Base-by-base conservation (phyloP, 192 early-diverging fungal genomes). In the Backusella liffmaniae region DNA sequence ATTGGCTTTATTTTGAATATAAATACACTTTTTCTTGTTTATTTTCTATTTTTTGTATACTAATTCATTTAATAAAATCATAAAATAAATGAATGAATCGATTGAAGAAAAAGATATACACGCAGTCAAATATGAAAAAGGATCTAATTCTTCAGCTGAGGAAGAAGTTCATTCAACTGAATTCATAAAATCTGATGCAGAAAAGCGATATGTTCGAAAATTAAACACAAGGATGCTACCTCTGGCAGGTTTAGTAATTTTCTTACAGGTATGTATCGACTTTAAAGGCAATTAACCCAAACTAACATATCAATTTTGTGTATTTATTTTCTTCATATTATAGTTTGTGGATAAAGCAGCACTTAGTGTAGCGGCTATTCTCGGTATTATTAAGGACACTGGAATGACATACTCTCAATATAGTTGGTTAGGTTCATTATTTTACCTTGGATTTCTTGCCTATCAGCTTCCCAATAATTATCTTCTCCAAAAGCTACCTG, bases 381-480 rank as follows among this genome's bases (percentile, higher is more conserved):
- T 77, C 3, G 76, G 76, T 7, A 77, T 77, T 23, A 62, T 77
- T 1, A 10, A 72, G 0, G 76, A 77, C 5, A 73, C 71, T 1
- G 23, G 72, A 8, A 59, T 77, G 29, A 9, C 30, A 7, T 49
- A 53, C 3, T 18, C 70, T 15, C 42, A 77, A 1, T 77, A 73
- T 66, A 36, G 66, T 49, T 23, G 39, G 26, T n/a, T 77, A 3
- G 59, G 76, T 4, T 73, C 76, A 12, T 5, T 77, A 0, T 77
- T 77, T 35, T 77, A 73, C n/a, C 53, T 77, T 16, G 76, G 76
- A 13, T 77, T 49, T 44, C 26, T 69, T 10, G 10, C 36, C 1
- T 66, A 62, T 6, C 42, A 78, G 59, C 12, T 77, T 21, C 71
- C 71, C 29, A 77, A 77, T 34, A 73, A 67, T 29, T 77, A 73